Conservation (phyloP, 2,329 filamentous ascomycete species). For the Colletotrichum viniferum region DNA sequence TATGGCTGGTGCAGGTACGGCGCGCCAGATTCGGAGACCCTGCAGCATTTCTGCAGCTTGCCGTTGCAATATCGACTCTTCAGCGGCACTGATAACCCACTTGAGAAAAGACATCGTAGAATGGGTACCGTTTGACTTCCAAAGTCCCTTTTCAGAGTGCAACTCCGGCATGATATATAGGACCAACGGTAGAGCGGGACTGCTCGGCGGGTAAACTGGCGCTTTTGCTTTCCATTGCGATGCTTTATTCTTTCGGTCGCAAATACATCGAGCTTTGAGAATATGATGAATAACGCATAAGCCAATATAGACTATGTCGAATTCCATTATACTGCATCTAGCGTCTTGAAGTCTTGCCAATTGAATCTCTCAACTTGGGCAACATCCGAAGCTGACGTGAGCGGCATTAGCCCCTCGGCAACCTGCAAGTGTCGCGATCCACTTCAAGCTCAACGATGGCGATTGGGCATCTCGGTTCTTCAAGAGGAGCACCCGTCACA, state of each 20-base stretch:
- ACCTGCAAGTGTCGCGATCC: not conserved
- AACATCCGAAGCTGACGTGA: not conserved
- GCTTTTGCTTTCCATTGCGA: not conserved
- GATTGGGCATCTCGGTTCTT: not conserved
- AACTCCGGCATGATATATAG: not conserved
- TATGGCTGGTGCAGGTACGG: not conserved
- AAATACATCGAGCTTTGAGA: not conserved
- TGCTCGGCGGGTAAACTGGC: not conserved
- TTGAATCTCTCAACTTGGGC: not conserved
- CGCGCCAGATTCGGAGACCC: not conserved
- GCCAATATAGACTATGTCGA: too few species aligned
- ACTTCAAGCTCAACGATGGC: not conserved
- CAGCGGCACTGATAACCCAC: not conserved
- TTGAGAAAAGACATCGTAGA: not conserved
- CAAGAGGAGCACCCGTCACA: not conserved
- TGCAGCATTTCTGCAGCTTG: not conserved
- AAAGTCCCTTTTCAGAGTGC: not conserved
- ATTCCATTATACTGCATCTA: too few species aligned
- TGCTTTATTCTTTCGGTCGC: not conserved
- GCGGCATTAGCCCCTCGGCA: not conserved
- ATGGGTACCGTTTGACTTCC: not conserved
- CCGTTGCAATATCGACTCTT: not conserved
- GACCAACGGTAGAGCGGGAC: not conserved
- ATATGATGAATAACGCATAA: too few species aligned
- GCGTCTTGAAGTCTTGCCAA: not conserved